Conservation (phyloP, 257 asterid genomes). For the Henckelia pumila region DNA sequence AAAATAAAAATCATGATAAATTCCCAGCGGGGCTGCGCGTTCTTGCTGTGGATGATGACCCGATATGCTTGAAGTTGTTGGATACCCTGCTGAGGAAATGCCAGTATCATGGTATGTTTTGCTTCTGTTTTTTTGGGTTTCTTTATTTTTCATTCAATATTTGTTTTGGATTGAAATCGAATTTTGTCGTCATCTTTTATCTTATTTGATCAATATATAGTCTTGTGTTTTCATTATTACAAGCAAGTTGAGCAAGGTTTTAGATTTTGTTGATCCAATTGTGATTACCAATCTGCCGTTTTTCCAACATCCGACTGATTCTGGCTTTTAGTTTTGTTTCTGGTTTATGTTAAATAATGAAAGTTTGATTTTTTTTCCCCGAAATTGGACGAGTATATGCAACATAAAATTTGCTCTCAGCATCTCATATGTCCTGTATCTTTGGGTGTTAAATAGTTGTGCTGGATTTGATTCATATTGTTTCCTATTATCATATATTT, state of each 20-base stretch:
- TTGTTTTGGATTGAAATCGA: conserved; percentile 3
- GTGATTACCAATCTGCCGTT: conserved; percentile 22
- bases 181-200: background rate
- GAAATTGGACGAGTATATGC: background rate
- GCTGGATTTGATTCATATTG: background rate
- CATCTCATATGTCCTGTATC: background rate
- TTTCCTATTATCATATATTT: background rate
- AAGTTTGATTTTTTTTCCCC: conserved; percentile 16
- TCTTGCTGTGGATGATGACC: conserved; percentile 73
- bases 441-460: conserved; percentile 1
- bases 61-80: conserved; percentile 50
- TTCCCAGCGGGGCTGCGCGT: conserved; percentile 63
- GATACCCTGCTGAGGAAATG: conserved; percentile 61
- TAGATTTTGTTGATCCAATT: conserved; percentile 31
- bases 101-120: conserved; percentile 52
- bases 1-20: conserved; percentile 31
- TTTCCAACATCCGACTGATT: conserved; percentile 2
- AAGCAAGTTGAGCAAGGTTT: conserved; percentile 3
- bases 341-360: background rate
- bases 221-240: conserved; percentile 6
- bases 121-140: conserved; percentile 8
- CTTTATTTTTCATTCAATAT: background rate
- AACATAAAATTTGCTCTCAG: conserved; percentile 12
- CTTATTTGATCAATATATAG: conserved; percentile 5
- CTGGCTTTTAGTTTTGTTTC: background rate